Percentiles rank a stretch among this genome's conserved stretches.
Conservation (phyloP, 495 filamentous ascomycete species). For the Cercophora newfieldiana region DNA sequence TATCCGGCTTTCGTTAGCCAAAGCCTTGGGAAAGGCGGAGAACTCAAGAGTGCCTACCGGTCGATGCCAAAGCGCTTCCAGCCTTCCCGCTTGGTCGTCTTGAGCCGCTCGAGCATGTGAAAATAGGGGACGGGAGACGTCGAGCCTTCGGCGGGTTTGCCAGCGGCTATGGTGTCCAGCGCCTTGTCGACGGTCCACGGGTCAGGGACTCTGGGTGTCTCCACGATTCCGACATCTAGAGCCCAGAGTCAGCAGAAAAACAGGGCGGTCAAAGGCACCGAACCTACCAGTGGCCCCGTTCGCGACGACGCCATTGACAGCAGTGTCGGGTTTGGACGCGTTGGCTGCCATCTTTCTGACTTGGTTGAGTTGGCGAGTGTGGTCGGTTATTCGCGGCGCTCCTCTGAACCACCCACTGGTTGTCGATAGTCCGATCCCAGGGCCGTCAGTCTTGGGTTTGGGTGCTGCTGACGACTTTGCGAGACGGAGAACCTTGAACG, state of each 20-base stretch:
- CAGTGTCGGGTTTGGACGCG: not conserved
- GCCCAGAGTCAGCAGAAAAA: not conserved
- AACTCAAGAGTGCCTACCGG: constrained; percentile 32
- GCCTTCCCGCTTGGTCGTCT: constrained; percentile 93
- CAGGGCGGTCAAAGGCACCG: not conserved
- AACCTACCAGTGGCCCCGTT: not conserved
- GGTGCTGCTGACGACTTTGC: not conserved
- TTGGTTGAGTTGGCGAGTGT: not conserved
- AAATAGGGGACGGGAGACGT: constrained; percentile 85
- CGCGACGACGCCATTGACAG: not conserved
- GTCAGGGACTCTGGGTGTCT: constrained; percentile 37
- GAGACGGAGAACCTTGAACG: not conserved
- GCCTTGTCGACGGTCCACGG: constrained; percentile 55
- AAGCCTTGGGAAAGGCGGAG: not conserved
- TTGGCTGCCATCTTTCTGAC: not conserved
- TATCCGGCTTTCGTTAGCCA: not conserved
- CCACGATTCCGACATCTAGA: constrained; percentile 32
- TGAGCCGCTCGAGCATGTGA: constrained; percentile 87
- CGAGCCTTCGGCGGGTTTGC: constrained; percentile 57
- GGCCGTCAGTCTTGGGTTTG: not conserved
- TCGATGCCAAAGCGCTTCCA: constrained; percentile 86
- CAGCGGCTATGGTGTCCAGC: constrained; percentile 43
- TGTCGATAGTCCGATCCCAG: not conserved
- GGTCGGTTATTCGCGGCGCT: not conserved
- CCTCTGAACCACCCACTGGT: not conserved